These are phyloP conservation scores for Onygenales sp. DNA, from an alignment of 2,329 filamentous ascomycete genomes.

Conservation along the genomic window DNA sequence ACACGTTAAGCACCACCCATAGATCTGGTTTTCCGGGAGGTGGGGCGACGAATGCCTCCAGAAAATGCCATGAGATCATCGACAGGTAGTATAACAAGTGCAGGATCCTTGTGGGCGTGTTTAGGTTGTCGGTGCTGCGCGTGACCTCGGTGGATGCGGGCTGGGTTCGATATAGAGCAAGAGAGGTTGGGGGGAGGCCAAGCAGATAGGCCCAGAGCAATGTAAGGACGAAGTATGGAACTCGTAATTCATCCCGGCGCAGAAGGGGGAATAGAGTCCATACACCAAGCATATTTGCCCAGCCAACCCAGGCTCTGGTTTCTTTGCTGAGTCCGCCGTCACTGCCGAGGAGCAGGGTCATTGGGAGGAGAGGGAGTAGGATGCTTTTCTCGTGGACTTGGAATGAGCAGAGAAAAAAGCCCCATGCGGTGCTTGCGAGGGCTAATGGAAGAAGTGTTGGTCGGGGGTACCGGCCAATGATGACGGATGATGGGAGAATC, in stretches of 20 bases:
- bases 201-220: slow-evolving; percentile 87
- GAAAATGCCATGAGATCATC: slow-evolving; percentile 74
- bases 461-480: slow-evolving; percentile 69
- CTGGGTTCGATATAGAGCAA: slow-evolving; percentile 56
- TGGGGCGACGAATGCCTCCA: slow-evolving; percentile 58
- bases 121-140: slow-evolving; percentile 36
- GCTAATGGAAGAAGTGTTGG: slow-evolving; percentile 70
- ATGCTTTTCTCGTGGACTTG: slow-evolving; percentile 99
- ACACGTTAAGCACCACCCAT: slow-evolving; percentile 87
- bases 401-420: slow-evolving; percentile 94
- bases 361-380: slow-evolving; percentile 80
- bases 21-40: slow-evolving; percentile 77
- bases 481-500: slow-evolving; percentile 67
- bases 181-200: slow-evolving; percentile 69
- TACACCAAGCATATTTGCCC: slow-evolving; percentile 77
- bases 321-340: slow-evolving; percentile 67
- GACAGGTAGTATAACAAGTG: slow-evolving; percentile 66
- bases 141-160: slow-evolving; percentile 20
- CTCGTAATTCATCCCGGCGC: slow-evolving; percentile 67
- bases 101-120: slow-evolving; percentile 55
- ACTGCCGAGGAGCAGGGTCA: slow-evolving; percentile 77
- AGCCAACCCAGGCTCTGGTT: slow-evolving; percentile 84
- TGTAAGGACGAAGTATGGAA: slow-evolving; percentile 79
- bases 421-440: slow-evolving; percentile 81
- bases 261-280: slow-evolving; percentile 95